Evolutionary conservation across 495 filamentous ascomycete species (phyloP).

Genomic region (Annulohypoxylon stygium): DNA sequence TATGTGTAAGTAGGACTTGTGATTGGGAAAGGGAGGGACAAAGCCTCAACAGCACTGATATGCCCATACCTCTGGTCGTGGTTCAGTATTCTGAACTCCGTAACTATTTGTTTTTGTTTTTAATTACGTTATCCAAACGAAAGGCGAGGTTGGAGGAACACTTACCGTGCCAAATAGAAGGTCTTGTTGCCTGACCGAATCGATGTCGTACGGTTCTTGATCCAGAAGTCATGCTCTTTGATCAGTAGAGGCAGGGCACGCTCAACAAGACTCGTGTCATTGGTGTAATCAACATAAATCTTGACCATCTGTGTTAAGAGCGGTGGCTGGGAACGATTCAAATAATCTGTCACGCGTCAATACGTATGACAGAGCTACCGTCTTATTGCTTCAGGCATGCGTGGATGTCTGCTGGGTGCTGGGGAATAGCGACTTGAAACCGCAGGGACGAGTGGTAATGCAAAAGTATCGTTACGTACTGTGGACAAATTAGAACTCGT

Average conservation of each 20-base stretch:
- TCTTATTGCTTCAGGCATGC: neutral
- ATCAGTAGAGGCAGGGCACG: conserved; percentile 62
- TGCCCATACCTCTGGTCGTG: conserved; percentile 56
- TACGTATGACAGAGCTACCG: neutral
- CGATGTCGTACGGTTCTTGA: conserved; percentile 57
- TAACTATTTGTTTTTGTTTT: conserved; percentile 51
- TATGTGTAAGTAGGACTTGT: neutral
- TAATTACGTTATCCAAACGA: neutral
- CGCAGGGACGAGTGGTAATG: neutral
- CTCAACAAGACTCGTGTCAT: conserved; percentile 62
- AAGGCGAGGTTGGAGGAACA: neutral
- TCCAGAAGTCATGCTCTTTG: conserved; percentile 64
- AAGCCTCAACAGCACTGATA: neutral
- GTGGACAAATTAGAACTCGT: conserved; percentile 9
- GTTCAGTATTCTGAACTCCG: conserved; percentile 62
- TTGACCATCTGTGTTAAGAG: conserved; percentile 64
- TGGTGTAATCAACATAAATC: conserved; percentile 63
- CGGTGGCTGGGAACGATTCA: conserved; percentile 64
- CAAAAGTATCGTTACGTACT: conserved; percentile 28
- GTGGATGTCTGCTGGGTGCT: neutral
- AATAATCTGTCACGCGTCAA: conserved; percentile 52
- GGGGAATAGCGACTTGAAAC: neutral
- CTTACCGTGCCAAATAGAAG: conserved; percentile 59
- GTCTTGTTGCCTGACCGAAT: conserved; percentile 52
- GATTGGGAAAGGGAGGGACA: neutral